Evolutionary conservation across 805 yeast species (phyloP), one percentile per base, ranked within the genome.

Genomic region (Candida methanosorbosa): DNA sequence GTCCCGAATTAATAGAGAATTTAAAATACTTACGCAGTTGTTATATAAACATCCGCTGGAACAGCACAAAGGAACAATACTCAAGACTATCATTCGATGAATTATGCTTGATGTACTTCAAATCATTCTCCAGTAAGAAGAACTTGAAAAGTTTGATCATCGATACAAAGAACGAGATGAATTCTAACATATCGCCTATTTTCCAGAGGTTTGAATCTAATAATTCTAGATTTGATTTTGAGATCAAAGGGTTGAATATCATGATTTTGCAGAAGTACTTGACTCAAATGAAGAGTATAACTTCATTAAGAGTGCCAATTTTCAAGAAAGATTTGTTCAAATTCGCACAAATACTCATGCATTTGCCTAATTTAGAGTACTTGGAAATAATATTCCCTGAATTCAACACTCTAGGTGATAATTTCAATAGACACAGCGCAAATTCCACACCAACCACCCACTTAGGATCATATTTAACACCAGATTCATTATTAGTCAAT

Each of bases 21-120:
- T 36, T 49, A 4, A 29, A 42, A 12, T 21, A 30, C 21, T 36
- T 50, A 12, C 28, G 36, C 6, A 38, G 32, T 3, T 24, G 48
- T 7, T 50, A 52, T 37, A 30, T 44, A n/a, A 40, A 40, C 21
- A 14, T 50, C 4, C 38, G 45, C 32, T 48, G 49, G 50, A 44
- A 43, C 29, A 14, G 13, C 12, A 36, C 29, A 24, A 43, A 35
- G 30, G 39, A 44, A 23, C 9, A 19, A 11, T 34, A 30, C 21
- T 17, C 32, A 9, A 33, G 30, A 5, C 15, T 23, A 11, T 19
- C 34, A 11, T 43, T 39, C 27, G 34, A 33, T 6, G 30, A 30
- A 14, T 18, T 41, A 13, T 21, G 29, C 6, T 25, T n/a, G 3
- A 27, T 33, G 14, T 42, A 47, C 24, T 9, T 48, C 18, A 31